These are phyloP conservation scores for Datura wrightii DNA, from an alignment of 257 asterid genomes.

Conservation along the genomic window DNA sequence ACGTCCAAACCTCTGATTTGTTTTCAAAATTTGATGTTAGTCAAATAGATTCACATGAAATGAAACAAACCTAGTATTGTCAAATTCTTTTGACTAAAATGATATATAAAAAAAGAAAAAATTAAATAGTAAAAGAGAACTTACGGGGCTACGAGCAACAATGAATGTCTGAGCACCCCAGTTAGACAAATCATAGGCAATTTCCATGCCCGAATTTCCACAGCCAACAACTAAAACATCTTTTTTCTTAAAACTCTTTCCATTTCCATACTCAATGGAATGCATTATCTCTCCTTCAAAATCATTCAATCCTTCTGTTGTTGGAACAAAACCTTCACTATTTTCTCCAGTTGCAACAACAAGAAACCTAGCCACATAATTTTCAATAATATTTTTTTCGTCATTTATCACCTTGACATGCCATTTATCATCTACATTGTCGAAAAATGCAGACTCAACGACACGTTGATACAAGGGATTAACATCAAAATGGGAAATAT, in stretches of 20 bases:
- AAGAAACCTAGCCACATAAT: conserved; percentile 43
- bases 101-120: not conserved
- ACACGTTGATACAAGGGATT: conserved; percentile 32
- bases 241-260: conserved; percentile 31
- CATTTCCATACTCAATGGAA: conserved; percentile 46
- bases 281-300: conserved; percentile 54
- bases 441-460: conserved; percentile 40
- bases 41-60: no score
- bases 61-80: no score
- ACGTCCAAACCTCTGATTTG: no score
- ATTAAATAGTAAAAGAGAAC: not conserved
- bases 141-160: conserved; percentile 59
- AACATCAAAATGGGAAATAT: conserved; percentile 36
- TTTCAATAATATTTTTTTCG: conserved; percentile 19
- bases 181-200: conserved; percentile 57
- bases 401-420: conserved; percentile 33
- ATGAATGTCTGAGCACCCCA: conserved; percentile 54
- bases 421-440: conserved; percentile 38
- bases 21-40: no score
- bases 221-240: conserved; percentile 61
- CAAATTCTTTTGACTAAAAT: not conserved
- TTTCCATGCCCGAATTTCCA: conserved; percentile 86
- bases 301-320: conserved; percentile 40
- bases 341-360: conserved; percentile 67
- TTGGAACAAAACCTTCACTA: conserved; percentile 49